These are phyloP conservation scores for Telopea speciosissima DNA, from an alignment of 177 flowering plant species.

Conservation along the genomic window DNA sequence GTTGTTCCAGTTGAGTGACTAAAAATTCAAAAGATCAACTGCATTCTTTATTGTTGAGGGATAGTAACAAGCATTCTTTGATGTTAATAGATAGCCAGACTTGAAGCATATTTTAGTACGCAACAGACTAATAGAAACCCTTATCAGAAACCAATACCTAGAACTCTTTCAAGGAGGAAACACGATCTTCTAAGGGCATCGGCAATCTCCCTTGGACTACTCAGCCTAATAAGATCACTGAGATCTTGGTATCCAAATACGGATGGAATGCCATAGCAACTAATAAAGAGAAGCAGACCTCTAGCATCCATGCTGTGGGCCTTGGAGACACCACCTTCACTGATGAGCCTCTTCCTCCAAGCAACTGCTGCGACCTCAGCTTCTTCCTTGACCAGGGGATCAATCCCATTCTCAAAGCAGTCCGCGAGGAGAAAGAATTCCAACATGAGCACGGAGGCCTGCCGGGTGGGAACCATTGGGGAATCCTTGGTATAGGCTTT, in stretches of 20 bases:
- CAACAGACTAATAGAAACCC: neutral
- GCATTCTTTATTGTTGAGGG: no score
- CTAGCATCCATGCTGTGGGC: constrained; percentile 37
- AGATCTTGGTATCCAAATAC: constrained; percentile 37
- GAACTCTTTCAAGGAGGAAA: constrained; percentile 24
- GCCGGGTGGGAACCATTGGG: constrained; percentile 29
- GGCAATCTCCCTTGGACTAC: constrained; percentile 23
- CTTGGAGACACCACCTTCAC: constrained; percentile 43
- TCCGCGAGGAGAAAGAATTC: constrained; percentile 26
- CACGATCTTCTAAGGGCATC: constrained; percentile 29
- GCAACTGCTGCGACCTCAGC: constrained; percentile 31
- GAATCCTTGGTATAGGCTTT: constrained; percentile 33
- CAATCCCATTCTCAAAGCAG: constrained; percentile 25
- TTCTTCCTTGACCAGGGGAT: constrained; percentile 24
- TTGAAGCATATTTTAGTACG: neutral
- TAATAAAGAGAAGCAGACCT: constrained; percentile 48
- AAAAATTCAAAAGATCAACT: no score
- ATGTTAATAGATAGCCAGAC: no score
- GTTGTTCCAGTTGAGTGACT: no score
- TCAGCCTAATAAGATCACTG: constrained; percentile 25
- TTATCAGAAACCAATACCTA: constrained; percentile 32
- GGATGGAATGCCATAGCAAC: constrained; percentile 42
- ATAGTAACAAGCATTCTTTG: no score
- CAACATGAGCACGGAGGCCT: constrained; percentile 29
- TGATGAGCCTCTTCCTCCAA: constrained; percentile 49